Base-by-base conservation (phyloP, 2,329 filamentous ascomycete genomes). In the Lomentospora prolificans region DNA sequence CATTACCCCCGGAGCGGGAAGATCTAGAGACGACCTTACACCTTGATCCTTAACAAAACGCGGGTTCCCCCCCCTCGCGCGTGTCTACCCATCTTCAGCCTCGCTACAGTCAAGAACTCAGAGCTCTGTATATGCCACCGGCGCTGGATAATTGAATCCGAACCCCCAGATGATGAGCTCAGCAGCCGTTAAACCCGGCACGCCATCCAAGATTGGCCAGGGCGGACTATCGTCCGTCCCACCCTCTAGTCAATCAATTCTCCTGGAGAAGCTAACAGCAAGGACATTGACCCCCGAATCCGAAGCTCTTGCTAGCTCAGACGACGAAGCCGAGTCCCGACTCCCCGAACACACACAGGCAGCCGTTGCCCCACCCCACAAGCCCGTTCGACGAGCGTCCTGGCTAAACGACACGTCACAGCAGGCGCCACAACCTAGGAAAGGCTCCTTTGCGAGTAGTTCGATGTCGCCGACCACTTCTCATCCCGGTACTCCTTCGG, bases 231-330 rank as follows among this genome's bases (percentile, higher is more conserved):
- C 70, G 74, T 64, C 63, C 75, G 69, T 75, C 60, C 69, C 78
- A 55, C 74, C 81, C 22, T 82, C 71, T 62, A 86, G 76, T 63
- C 82, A 86, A 58, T 82, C 82, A 39, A 74, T 85, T 39, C 72
- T 89, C 51, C 76, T 89, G 31, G 89, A 92, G 53, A 94, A 90
- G 68, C 77, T 86, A 52, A 87, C 88, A 64, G 79, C 85, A 56
- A 83, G 91, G 63, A 87, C 88, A 55, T 90, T 90, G 6, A 96
- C 92, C 1, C 92, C 92, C 22, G 94, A 97, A 67, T 96, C 91
- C 3, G 92, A 97, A 67, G 92, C 89, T 53, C 75, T 97, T 58
- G 90, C 87, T 54, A 97, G 92, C 61, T 96, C 91, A 10, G 94
- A 97, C 69, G 94, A 97, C 68, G 94, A 99, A 69, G 79, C 76